Base-by-base conservation (phyloP, 1,284 basidiomycete genomes). In the Apiotrichum sp. region DNA sequence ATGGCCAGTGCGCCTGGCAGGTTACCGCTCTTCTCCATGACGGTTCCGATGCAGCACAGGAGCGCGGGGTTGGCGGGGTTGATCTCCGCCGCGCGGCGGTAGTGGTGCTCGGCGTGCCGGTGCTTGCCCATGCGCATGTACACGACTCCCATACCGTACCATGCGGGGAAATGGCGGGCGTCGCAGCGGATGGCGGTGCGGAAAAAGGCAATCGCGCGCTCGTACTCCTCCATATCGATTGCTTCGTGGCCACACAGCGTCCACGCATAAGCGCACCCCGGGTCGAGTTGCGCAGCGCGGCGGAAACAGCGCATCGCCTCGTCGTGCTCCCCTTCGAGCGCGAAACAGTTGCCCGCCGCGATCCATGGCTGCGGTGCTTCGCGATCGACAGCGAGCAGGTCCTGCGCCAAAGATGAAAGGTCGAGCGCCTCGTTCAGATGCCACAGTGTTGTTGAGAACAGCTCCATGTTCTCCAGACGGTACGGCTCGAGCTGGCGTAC, bases 81-180 rank as follows among this genome's bases (percentile, higher is more conserved):
- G 72, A 97, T 93, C 65, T 88, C 84, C 38, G 85, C 81, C 3
- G 93, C 93, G 71, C 86, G 87, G 64, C 88, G 83, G 79, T 90
- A 96, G 77, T 96, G 92, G 78, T 93, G 96, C 73, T 96, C 90
- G 40, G 93, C 92, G 59, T 93, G 80, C 52, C 87, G 84, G 62
- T 88, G 79, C 79, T 93, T 93, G 77, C 88, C 93, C 81, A 87
- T 88, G 65, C 88, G 83, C 72, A 93, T 80, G 80, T 95, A 97
- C 70, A 91, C 93, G 49, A 88, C 87, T 53, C 93, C 93, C 64
- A 97, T 80, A n/a, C 93, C 93, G 77, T 96, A 97, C 92, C 93
- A 97, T 53, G 93, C 93, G 78, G 93, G 93, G 76, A 96, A 97
- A 75, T 93, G 90, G 73, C 89, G 84, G 68, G 83, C 78, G 80